phyloP scores from a whole-genome alignment of 768 basidiomycete species.

The Vararia minispora region DNA sequence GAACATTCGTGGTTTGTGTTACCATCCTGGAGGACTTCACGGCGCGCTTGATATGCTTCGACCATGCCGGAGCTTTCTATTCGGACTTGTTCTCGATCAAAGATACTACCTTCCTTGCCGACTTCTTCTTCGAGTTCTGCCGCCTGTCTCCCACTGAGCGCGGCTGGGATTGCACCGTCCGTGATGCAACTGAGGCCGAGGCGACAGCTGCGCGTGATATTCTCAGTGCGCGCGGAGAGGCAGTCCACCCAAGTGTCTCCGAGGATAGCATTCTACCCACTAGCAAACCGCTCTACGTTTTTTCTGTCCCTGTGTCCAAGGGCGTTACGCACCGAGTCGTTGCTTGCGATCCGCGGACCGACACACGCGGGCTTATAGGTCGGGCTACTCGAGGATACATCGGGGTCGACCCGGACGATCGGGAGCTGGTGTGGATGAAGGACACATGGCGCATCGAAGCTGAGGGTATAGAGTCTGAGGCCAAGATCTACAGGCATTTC shows the following conservation, averaged over 20 bases:
- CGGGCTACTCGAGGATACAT: constrained; percentile 6
- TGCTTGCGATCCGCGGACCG: no score
- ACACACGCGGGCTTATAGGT: not conserved
- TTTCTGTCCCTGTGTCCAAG: not conserved
- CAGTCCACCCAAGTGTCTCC: no score
- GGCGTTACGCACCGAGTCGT: not conserved
- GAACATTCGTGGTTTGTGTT: no score
- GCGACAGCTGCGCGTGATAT: not conserved
- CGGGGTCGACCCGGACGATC: not conserved
- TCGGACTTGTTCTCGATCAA: no score
- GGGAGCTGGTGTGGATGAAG: constrained; percentile 19
- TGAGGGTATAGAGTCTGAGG: constrained; percentile 13
- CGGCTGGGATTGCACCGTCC: constrained; percentile 16
- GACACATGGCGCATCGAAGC: constrained; percentile 20
- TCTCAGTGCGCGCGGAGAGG: no score
- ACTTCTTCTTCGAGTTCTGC: constrained; percentile 22
- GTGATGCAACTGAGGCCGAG: not conserved
- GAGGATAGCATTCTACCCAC: no score
- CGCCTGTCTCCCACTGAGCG: constrained; percentile 10
- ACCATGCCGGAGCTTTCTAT: no score
- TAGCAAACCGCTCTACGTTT: no score
- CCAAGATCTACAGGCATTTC: no score
- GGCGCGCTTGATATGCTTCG: no score
- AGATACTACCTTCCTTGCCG: constrained; percentile 16
- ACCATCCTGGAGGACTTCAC: no score